These are phyloP conservation scores for Candida fluviatilis DNA, from an alignment of 805 yeast genomes.

Conservation along the genomic window DNA sequence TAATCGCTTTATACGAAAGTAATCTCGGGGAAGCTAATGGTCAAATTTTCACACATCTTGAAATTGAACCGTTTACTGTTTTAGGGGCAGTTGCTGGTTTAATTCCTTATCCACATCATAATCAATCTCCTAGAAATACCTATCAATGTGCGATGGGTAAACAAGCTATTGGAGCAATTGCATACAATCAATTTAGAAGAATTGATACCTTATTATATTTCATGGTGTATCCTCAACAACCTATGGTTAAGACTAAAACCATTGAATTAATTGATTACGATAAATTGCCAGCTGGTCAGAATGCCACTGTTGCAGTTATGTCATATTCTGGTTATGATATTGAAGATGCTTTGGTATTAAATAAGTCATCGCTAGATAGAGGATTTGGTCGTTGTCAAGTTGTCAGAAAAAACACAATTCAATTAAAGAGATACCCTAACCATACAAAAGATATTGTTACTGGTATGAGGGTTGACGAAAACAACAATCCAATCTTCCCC, in stretches of 20 bases:
- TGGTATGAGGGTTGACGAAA: constrained; percentile 85
- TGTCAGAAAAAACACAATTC: constrained; percentile 84
- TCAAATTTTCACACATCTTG: constrained; percentile 74
- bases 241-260: constrained; percentile 97
- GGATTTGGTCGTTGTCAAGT: constrained; percentile 99
- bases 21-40: constrained; percentile 42
- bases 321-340: constrained; percentile 98
- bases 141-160: constrained; percentile 97
- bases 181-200: constrained; percentile 92
- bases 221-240: constrained; percentile 99
- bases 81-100: constrained; percentile 91
- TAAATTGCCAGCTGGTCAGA: constrained; percentile 97
- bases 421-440: constrained; percentile 86
- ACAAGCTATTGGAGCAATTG: constrained; percentile 99
- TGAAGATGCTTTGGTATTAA: constrained; percentile 95
- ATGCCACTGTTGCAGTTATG: constrained; percentile 99
- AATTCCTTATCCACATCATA: constrained; percentile 90
- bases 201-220: constrained; percentile 90
- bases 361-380: constrained; percentile 89
- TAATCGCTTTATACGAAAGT: constrained; percentile 82
- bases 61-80: constrained; percentile 91
- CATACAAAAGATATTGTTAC: constrained; percentile 88
- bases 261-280: constrained; percentile 94
- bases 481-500: constrained; percentile 77
- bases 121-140: constrained; percentile 89